Base-by-base conservation (phyloP, 176 grass and related monocot genomes). In the Tuctoria greenei region DNA sequence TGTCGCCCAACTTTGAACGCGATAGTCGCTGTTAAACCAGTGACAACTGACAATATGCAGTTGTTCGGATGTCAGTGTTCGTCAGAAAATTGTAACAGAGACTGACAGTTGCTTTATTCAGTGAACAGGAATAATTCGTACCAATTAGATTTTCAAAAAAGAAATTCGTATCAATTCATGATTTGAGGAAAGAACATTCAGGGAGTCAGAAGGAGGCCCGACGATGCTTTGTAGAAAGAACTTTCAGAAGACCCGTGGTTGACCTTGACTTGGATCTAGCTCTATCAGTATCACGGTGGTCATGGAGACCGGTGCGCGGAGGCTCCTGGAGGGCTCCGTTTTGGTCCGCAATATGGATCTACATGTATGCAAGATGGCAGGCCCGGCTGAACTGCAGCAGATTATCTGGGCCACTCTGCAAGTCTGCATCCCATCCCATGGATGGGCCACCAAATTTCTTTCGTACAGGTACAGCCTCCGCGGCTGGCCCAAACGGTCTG, bases 1-100 rank as follows among this genome's bases (percentile, higher is more conserved):
- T 81, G 43, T 37, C 6, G 2, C 31, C 51, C 5, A 10, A 72
- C 57, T 81, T 52, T 64, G 58, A 63, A 40, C 43, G 66, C 54
- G 20, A 16, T 47, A 61, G 5, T 71, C 17, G 25, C 10, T 61
- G 20, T 16, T 10, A 27, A 55, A 50, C n/a, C 18, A 71, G 18
- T 13, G 55, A 46, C 23, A 28, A 3, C 31, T 31, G 31, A 31
- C 31, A 31, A 31, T 31, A 46, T 35, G 27, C 52, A 5, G 44
- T 36, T 47, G 18, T 64, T 63, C 41, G n/a, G 40, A 62, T 34
- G 58, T 18, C 20, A 8, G 18, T 13, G 55, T 26, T 26, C 55
- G 55, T 11, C 23, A 26, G 55, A 31, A 58, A 58, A 58, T 21
- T 58, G 55, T 26, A 26, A 54, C 18, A 61, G 13, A 52, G 49